Conservation (phyloP, 169 alveolate genomes). For the Neospora caninum region DNA sequence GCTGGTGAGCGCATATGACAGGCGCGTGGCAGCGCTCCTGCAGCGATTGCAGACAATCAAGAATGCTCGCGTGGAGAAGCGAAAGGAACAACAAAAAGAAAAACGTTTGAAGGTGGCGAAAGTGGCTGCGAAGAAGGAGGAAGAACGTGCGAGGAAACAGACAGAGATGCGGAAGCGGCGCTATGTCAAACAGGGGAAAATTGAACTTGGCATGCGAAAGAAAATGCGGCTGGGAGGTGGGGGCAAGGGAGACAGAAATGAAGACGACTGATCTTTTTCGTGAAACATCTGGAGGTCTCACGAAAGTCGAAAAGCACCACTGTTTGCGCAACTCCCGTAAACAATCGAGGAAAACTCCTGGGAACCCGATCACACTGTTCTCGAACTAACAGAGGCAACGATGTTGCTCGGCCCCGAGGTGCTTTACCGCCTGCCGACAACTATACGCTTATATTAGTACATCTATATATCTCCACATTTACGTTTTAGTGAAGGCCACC, state of each 20-base stretch:
- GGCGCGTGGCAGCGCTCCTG: conserved; percentile 45
- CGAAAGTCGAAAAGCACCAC: neutral
- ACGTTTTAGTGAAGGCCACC: too few species aligned
- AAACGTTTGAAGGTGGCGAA: conserved; percentile 58
- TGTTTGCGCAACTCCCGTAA: neutral
- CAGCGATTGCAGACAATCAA: conserved; percentile 53
- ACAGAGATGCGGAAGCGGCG: conserved; percentile 28
- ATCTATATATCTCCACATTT: too few species aligned
- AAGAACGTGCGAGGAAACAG: conserved; percentile 18
- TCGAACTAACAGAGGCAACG: neutral
- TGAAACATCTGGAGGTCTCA: neutral
- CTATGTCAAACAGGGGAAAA: conserved; percentile 57
- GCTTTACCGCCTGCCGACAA: too few species aligned
- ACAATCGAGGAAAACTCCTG: neutral
- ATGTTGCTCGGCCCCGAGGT: too few species aligned
- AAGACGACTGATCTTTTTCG: neutral
- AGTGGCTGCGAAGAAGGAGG: conserved; percentile 56
- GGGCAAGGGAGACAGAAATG: conserved; percentile 8
- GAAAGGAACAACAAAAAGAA: conserved; percentile 64
- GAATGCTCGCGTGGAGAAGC: conserved; percentile 66
- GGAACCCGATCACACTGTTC: neutral
- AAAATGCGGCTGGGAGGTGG: conserved; percentile 42
- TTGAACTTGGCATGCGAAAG: conserved; percentile 48
- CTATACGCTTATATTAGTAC: too few species aligned
- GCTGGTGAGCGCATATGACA: conserved; percentile 63